phyloP scores from a whole-genome alignment of 495 filamentous ascomycete species.

The Penicillium robsamsonii region DNA sequence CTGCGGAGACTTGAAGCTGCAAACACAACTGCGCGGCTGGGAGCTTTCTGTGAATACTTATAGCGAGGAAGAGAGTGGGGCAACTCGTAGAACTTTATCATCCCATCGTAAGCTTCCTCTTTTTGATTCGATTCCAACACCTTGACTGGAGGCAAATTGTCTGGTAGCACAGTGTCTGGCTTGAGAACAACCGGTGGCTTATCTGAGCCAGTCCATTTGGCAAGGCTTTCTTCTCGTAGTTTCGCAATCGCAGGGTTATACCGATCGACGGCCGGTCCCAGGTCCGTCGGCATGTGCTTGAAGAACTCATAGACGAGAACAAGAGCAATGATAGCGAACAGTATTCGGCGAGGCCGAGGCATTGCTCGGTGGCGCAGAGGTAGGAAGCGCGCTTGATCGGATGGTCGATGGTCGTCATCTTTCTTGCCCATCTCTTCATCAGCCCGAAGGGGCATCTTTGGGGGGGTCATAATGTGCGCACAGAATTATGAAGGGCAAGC shows the following conservation, averaged over 20 bases:
- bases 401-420: slow-evolving; percentile 59
- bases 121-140: slow-evolving; percentile 18
- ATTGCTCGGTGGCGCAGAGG: slow-evolving; percentile 31
- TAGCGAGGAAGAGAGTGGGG: slow-evolving; percentile 47
- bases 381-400: slow-evolving; percentile 22
- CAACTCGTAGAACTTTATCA: slow-evolving; percentile 55
- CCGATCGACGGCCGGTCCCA: slow-evolving; percentile 32
- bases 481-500: slow-evolving; percentile 11
- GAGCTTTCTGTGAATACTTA: slow-evolving; percentile 25
- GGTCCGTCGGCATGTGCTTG: slow-evolving; percentile 52
- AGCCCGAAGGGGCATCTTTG: slow-evolving; percentile 45
- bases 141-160: slow-evolving; percentile 21
- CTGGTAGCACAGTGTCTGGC: slow-evolving; percentile 15
- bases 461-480: slow-evolving; percentile 39
- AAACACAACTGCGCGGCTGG: slow-evolving; percentile 48
- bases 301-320: slow-evolving; percentile 52
- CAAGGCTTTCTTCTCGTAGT: slow-evolving; percentile 23
- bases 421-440: slow-evolving; percentile 72
- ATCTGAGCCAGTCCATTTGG: slow-evolving; percentile 2
- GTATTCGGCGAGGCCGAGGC: slow-evolving; percentile 45
- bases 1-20: slow-evolving; percentile 50
- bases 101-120: slow-evolving; percentile 49
- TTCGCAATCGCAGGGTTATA: slow-evolving; percentile 25
- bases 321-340: slow-evolving; percentile 39
- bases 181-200: slow-evolving; percentile 12